phyloP scores from a whole-genome alignment of 2,329 filamentous ascomycete species.

The Westerdykella ornata region DNA sequence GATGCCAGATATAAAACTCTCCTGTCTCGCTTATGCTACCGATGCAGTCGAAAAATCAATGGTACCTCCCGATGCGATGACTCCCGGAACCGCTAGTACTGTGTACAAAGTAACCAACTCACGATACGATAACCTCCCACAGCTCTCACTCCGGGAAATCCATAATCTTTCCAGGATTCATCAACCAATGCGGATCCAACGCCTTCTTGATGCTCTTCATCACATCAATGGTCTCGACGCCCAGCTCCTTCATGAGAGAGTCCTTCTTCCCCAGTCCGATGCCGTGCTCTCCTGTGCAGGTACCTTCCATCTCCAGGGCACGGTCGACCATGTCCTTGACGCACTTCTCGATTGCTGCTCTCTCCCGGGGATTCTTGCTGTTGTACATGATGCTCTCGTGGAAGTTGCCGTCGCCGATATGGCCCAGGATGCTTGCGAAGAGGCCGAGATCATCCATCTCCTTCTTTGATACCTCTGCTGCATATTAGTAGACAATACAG shows the following conservation, averaged over 20 bases:
- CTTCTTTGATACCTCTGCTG: constrained; percentile 71
- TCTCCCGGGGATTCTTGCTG: constrained; percentile 60
- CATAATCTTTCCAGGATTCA: constrained; percentile 92
- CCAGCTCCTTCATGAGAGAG: constrained; percentile 70
- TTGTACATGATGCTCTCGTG: constrained; percentile 90
- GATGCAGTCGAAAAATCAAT: constrained; percentile 1
- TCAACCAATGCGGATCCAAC: constrained; percentile 77
- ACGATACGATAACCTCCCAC: constrained; percentile 5
- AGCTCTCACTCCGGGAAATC: constrained; percentile 41
- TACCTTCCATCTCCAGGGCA: constrained; percentile 91
- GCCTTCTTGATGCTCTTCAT: constrained; percentile 81
- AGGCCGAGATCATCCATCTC: constrained; percentile 80
- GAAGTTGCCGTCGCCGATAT: constrained; percentile 92
- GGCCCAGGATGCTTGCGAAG: constrained; percentile 81
- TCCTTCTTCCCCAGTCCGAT: constrained; percentile 83
- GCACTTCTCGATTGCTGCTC: constrained; percentile 67
- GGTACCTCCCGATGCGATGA: constrained; percentile 15
- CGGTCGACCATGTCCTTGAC: constrained; percentile 86
- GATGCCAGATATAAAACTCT: too few relatives aligned
- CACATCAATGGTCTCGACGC: constrained; percentile 69
- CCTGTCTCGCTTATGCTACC: too few relatives aligned
- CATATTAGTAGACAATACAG: constrained; percentile 8
- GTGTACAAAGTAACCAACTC: constrained; percentile 4
- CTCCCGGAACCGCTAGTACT: neutral
- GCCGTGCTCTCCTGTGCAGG: constrained; percentile 83